Conservation (phyloP, 2,329 filamentous ascomycete genomes). For the Cryphonectria parasitica region DNA sequence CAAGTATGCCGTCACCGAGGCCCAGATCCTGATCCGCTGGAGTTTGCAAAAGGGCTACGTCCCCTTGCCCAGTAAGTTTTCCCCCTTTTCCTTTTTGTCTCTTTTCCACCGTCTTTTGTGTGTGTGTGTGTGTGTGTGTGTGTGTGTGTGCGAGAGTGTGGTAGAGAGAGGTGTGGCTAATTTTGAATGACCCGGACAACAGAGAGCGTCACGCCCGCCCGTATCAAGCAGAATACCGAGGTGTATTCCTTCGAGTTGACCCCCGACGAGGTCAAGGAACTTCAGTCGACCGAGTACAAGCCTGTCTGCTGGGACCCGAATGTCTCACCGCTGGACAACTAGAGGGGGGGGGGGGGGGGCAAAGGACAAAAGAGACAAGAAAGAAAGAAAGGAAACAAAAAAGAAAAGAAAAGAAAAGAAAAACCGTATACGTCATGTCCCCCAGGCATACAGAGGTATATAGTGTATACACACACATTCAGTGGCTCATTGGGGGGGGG, state of each 20-base stretch:
- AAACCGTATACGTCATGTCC: background rate
- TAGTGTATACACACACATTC: background rate
- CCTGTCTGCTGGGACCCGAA: conserved; percentile 62
- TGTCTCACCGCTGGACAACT: conserved; percentile 46
- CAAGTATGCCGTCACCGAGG: conserved; percentile 74
- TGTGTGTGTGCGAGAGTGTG: no score
- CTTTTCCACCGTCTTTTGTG: no score
- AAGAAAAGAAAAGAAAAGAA: background rate
- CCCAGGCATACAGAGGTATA: background rate
- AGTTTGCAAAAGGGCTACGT: conserved; percentile 78
- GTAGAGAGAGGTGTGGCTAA: background rate
- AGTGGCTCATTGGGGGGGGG: no score
- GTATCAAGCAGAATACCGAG: conserved; percentile 67
- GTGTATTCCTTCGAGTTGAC: conserved; percentile 61
- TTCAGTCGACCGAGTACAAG: conserved; percentile 57
- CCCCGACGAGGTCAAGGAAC: conserved; percentile 53
- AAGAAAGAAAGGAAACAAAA: background rate
- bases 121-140: no score
- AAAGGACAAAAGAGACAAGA: no score
- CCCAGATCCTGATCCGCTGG: conserved; percentile 81
- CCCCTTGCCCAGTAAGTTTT: conserved; percentile 60
- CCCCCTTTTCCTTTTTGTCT: background rate
- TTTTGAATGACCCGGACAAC: background rate
- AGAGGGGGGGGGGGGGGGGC: no score
- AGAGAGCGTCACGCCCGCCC: conserved; percentile 70